These are phyloP conservation scores for Mycena olivaceomarginata DNA, from an alignment of 768 basidiomycete species.

Conservation along the genomic window DNA sequence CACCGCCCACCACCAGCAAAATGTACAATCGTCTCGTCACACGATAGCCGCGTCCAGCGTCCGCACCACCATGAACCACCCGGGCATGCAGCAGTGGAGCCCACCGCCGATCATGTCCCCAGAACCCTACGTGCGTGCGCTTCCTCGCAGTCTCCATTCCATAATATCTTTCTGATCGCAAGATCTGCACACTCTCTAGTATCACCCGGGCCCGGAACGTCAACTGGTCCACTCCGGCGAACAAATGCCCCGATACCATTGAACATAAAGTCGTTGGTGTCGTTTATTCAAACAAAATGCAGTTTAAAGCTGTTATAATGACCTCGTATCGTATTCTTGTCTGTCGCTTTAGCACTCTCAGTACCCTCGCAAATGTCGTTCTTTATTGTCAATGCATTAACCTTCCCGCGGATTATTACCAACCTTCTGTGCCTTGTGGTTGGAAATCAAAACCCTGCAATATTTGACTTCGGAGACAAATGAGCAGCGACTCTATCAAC, in stretches of 20 bases:
- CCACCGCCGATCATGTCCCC: conserved; percentile 72
- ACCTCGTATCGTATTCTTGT: neutral
- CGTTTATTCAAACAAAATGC: conserved; percentile 19
- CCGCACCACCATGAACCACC: conserved; percentile 69
- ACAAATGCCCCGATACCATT: conserved; percentile 41
- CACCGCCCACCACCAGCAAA: conserved; percentile 19
- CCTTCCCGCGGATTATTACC: neutral
- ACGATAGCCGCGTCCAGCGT: conserved; percentile 62
- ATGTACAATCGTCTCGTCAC: conserved; percentile 59
- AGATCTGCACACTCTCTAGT: conserved; percentile 26
- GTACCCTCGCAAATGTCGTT: conserved; percentile 20
- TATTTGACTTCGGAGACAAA: conserved; percentile 1
- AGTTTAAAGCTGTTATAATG: conserved; percentile 21
- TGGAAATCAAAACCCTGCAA: neutral
- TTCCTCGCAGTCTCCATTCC: conserved; percentile 14
- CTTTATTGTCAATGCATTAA: conserved; percentile 28
- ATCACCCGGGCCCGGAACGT: conserved; percentile 53
- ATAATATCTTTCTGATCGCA: conserved; percentile 27
- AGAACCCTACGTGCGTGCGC: conserved; percentile 78
- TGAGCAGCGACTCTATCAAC: neutral
- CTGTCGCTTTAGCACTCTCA: conserved; percentile 5
- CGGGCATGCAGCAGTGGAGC: conserved; percentile 73
- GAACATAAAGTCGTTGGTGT: conserved; percentile 42
- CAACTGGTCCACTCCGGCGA: conserved; percentile 45
- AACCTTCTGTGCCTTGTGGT: neutral